A percentile compares a stretch with the other conserved stretches of the same genome.
phyloP scores from a whole-genome alignment of 345 rosid genomes.

The Rhodomyrtus tomentosa region DNA sequence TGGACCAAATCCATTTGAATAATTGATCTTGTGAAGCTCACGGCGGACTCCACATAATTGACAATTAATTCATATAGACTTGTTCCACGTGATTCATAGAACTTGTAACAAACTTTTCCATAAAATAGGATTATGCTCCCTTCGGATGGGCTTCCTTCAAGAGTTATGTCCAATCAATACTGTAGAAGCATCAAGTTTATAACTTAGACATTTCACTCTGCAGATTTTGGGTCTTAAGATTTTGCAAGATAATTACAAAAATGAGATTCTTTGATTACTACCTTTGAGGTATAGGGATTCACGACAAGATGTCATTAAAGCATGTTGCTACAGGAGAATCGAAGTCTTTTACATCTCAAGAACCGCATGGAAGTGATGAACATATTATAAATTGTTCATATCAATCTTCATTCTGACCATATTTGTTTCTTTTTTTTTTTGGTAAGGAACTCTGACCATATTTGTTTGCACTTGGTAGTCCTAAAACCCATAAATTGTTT shows the following conservation, averaged over 20 bases:
- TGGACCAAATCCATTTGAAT: background rate
- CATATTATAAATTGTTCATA: background rate
- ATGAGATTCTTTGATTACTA: background rate
- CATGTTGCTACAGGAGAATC: background rate
- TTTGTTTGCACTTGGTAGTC: background rate
- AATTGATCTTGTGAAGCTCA: accelerated
- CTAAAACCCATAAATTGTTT: too few species aligned
- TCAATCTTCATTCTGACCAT: background rate
- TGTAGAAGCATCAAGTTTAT: background rate
- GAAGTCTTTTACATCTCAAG: background rate
- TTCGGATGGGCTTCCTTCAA: background rate
- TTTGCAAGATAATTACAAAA: background rate
- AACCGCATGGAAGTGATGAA: background rate
- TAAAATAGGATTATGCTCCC: too few species aligned
- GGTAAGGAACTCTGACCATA: too few species aligned
- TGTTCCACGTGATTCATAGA: too few species aligned
- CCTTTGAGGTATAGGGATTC: background rate
- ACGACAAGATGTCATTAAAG: background rate
- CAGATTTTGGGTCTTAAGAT: background rate
- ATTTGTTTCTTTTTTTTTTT: too few species aligned
- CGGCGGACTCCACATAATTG: background rate
- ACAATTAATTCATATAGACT: background rate
- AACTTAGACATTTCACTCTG: background rate
- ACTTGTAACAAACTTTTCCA: too few species aligned
- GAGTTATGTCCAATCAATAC: background rate